A percentile compares a stretch with the other conserved stretches of the same genome.
These are phyloP conservation scores for Mycena belliarum DNA, from an alignment of 768 basidiomycete species.

Conservation along the genomic window DNA sequence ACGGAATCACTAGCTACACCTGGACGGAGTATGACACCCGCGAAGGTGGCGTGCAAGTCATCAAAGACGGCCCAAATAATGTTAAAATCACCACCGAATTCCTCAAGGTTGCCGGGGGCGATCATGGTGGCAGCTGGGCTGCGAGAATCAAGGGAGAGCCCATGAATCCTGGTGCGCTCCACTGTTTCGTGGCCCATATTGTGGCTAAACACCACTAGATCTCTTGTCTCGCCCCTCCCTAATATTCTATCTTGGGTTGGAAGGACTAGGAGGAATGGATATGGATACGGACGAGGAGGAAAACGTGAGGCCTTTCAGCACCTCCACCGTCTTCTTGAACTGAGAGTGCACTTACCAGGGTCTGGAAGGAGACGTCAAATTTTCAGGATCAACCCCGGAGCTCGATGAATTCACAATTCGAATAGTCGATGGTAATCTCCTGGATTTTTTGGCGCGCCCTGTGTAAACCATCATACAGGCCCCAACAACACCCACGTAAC, in stretches of 20 bases:
- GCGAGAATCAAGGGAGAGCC: constrained; percentile 82
- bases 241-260: constrained; percentile 86
- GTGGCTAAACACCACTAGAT: constrained; percentile 26
- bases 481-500: constrained; percentile 56
- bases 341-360: constrained; percentile 52
- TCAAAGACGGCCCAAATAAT: constrained; percentile 82
- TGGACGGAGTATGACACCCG: constrained; percentile 89
- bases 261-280: constrained; percentile 81
- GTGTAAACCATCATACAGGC: constrained; percentile 38
- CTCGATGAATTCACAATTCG: constrained; percentile 83
- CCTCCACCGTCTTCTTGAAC: background rate
- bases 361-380: constrained; percentile 64
- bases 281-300: constrained; percentile 78
- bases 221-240: constrained; percentile 67
- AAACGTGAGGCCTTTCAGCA: constrained; percentile 50
- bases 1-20: constrained; percentile 78
- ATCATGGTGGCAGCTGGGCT: constrained; percentile 87
- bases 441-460: background rate
- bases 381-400: constrained; percentile 74
- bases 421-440: constrained; percentile 66
- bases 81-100: constrained; percentile 83
- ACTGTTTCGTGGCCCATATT: background rate
- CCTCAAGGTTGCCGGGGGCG: constrained; percentile 81
- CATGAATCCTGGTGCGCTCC: constrained; percentile 57
- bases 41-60: constrained; percentile 81